Evolutionary conservation across 768 basidiomycete genomes (phyloP).

Genomic region (Boletus pseudopeckii): DNA sequence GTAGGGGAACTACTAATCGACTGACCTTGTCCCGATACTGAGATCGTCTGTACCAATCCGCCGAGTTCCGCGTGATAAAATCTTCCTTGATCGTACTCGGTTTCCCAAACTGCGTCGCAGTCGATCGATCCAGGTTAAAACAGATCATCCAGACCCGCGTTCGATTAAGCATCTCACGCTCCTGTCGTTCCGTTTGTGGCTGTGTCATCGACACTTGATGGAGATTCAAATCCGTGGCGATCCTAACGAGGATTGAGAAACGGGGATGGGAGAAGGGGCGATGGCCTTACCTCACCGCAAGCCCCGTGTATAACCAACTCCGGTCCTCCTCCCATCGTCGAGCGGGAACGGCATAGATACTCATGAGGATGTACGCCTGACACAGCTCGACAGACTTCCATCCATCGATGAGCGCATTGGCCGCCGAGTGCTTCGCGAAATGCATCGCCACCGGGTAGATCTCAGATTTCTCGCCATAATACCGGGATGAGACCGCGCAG

Average conservation of each 20-base stretch:
- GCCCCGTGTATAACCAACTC: conserved; percentile 85
- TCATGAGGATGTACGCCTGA: conserved; percentile 90
- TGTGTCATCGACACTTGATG: conserved; percentile 62
- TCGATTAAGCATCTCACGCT: conserved; percentile 81
- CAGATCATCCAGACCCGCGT: conserved; percentile 89
- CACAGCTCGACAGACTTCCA: conserved; percentile 86
- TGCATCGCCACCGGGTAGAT: conserved; percentile 89
- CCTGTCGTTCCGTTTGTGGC: conserved; percentile 69
- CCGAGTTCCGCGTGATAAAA: conserved; percentile 66
- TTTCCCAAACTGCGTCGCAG: conserved; percentile 86
- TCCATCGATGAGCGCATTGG: conserved; percentile 75
- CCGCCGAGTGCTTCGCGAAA: conserved; percentile 79
- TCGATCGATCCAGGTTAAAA: conserved; percentile 84
- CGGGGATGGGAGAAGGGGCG: neutral
- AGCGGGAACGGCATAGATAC: conserved; percentile 75
- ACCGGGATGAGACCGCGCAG: conserved; percentile 83
- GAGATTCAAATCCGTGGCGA: conserved; percentile 87
- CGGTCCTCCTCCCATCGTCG: conserved; percentile 87
- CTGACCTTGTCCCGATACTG: conserved; percentile 54
- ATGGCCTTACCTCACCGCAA: conserved; percentile 63
- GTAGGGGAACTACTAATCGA: conserved; percentile 1
- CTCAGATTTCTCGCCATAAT: conserved; percentile 73
- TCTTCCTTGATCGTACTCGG: conserved; percentile 87
- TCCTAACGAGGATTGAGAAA: conserved; percentile 36
- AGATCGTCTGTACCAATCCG: conserved; percentile 73